These are phyloP conservation scores for Magnolia changhungtana DNA, from an alignment of 164 flowering plant genomes.

Conservation along the genomic window DNA sequence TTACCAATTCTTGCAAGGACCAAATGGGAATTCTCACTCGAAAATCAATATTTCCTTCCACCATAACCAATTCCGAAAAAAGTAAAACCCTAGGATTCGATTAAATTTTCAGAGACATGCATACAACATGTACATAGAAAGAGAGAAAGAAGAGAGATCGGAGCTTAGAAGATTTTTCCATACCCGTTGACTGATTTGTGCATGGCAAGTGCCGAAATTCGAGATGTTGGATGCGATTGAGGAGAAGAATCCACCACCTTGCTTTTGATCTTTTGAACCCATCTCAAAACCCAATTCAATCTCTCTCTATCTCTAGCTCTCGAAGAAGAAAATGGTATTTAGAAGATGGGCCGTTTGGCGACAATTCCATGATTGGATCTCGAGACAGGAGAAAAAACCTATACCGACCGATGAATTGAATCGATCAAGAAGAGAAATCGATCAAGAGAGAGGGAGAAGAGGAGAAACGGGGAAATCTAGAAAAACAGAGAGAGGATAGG, in stretches of 20 bases:
- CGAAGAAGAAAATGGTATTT: background rate
- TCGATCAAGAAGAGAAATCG: background rate
- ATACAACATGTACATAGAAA: too few species aligned
- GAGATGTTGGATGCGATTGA: too few species aligned
- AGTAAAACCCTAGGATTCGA: too few species aligned
- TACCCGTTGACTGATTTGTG: slow-evolving; percentile 54
- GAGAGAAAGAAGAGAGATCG: background rate
- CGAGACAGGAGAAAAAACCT: background rate
- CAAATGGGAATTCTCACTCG: too few species aligned
- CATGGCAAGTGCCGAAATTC: slow-evolving; percentile 44
- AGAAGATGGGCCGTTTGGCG: background rate
- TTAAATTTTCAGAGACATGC: too few species aligned
- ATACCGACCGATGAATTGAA: background rate
- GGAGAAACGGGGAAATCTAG: background rate
- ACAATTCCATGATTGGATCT: background rate
- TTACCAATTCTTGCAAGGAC: too few species aligned
- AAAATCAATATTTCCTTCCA: too few species aligned
- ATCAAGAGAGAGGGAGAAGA: background rate
- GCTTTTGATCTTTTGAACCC: too few species aligned
- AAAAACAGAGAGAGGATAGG: background rate
- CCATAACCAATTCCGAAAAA: too few species aligned
- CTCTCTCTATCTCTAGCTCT: too few species aligned
- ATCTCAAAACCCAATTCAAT: too few species aligned
- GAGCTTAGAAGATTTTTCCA: background rate
- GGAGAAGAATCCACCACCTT: too few species aligned